phyloP scores from a whole-genome alignment of 805 yeast species.

The Kuraishia borneana region DNA sequence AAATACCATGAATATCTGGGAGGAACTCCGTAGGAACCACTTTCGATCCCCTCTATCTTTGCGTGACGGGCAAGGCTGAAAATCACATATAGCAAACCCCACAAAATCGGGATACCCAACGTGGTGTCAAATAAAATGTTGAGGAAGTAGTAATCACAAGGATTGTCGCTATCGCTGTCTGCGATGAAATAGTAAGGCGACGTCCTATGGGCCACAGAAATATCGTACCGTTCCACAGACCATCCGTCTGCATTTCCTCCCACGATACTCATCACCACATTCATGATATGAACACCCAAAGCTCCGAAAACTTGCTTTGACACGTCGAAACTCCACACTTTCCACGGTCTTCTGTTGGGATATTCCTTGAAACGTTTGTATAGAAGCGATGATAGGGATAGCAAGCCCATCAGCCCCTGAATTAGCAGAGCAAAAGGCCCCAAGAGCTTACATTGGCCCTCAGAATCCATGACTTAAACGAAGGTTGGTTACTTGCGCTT shows the following conservation, averaged over 20 bases:
- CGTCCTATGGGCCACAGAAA: neutral
- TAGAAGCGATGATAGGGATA: constrained; percentile 65
- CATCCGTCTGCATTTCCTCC: constrained; percentile 21
- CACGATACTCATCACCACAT: constrained; percentile 59
- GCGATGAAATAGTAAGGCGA: constrained; percentile 5
- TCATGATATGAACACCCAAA: constrained; percentile 69
- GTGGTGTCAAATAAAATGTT: constrained; percentile 88
- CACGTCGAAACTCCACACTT: constrained; percentile 83
- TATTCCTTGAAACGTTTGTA: constrained; percentile 68
- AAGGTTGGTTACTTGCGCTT: too few relatives aligned
- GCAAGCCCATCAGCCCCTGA: constrained; percentile 64
- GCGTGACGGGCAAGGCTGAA: constrained; percentile 33
- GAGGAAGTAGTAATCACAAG: constrained; percentile 93
- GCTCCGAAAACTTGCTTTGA: constrained; percentile 87
- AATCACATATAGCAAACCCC: constrained; percentile 40
- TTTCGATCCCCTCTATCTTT: constrained; percentile 34
- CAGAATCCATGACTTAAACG: too few relatives aligned
- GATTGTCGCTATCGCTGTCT: constrained; percentile 33
- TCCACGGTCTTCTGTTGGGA: constrained; percentile 76
- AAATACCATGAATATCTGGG: constrained; percentile 52
- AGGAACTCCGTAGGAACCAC: constrained; percentile 57
- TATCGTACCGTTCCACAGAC: constrained; percentile 1
- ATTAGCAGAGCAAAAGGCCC: constrained; percentile 83
- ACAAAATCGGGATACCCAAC: constrained; percentile 77
- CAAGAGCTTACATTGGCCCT: constrained; percentile 45